A percentile compares a stretch with the other conserved stretches of the same genome.
phyloP scores from a whole-genome alignment of 352 stramenopile genomes.

The Pythium grandisporangium region DNA sequence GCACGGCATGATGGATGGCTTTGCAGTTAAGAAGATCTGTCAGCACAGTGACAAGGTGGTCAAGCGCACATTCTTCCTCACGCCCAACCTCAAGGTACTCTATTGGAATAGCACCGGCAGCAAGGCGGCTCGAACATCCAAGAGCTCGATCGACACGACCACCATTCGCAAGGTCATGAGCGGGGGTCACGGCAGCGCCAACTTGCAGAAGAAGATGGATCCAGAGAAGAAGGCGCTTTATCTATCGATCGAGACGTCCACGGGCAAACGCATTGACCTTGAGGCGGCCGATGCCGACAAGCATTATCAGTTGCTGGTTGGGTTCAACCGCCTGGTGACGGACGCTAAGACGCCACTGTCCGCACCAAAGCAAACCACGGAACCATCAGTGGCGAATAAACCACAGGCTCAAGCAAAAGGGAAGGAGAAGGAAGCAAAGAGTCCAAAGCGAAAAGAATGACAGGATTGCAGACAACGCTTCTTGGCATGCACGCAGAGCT shows the following conservation, averaged over 20 bases:
- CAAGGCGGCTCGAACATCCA: constrained; percentile 31
- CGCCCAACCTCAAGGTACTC: constrained; percentile 26
- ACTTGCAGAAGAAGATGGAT: constrained; percentile 15
- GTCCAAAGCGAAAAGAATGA: too few relatives aligned
- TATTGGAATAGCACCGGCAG: constrained; percentile 47
- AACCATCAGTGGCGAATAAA: too few relatives aligned
- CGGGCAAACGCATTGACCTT: constrained; percentile 40
- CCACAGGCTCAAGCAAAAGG: too few relatives aligned
- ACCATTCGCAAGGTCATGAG: constrained; percentile 39
- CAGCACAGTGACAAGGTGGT: constrained; percentile 51
- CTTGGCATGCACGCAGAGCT: too few relatives aligned
- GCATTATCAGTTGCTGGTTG: constrained; percentile 33
- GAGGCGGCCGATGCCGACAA: constrained; percentile 36
- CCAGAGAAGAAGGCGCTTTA: constrained; percentile 24
- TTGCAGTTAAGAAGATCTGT: constrained; percentile 54
- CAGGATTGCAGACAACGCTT: too few relatives aligned
- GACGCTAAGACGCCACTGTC: too few relatives aligned
- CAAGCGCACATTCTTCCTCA: constrained; percentile 50
- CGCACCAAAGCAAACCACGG: too few relatives aligned
- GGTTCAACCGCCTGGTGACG: constrained; percentile 41
- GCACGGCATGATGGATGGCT: constrained; percentile 41
- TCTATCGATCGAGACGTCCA: constrained; percentile 31
- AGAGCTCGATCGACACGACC: constrained; percentile 32
- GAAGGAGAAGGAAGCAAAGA: constrained; percentile 18
- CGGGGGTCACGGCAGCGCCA: constrained; percentile 24